Percentiles rank a stretch among this genome's conserved stretches.
Evolutionary conservation across 2,329 filamentous ascomycete genomes (phyloP).

Genomic region (Beauveria sp.): DNA sequence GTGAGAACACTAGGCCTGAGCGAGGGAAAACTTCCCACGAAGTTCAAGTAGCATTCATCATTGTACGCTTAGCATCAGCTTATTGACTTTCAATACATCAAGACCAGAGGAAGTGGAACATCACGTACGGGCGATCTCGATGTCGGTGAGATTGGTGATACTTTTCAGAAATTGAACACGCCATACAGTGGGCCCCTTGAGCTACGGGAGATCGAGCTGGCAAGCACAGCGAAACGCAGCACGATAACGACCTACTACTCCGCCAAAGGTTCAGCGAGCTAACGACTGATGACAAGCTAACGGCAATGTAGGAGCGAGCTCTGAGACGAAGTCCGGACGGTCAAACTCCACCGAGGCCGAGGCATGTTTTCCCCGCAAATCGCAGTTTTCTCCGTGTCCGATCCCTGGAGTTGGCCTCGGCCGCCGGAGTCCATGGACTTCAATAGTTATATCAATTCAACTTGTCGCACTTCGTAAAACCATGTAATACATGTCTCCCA

Average conservation of each 20-base stretch:
- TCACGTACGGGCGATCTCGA: too few relatives aligned
- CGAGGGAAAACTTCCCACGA: neutral
- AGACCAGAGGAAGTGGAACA: too few relatives aligned
- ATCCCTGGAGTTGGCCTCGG: slow-evolving; percentile 3
- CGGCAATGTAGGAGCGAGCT: neutral
- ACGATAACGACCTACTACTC: neutral
- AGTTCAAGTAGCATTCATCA: neutral
- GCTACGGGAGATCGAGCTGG: neutral
- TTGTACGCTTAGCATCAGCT: neutral
- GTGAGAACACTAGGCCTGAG: too few relatives aligned
- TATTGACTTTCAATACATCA: neutral
- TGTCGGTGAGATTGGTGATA: neutral
- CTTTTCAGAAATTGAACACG: neutral
- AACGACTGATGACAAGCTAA: neutral
- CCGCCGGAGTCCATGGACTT: neutral
- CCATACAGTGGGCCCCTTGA: neutral
- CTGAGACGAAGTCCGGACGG: neutral
- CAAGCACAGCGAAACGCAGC: neutral
- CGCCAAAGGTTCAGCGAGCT: neutral
- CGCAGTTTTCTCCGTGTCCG: slow-evolving; percentile 19
- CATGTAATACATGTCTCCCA: neutral
- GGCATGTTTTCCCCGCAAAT: slow-evolving; percentile 19
- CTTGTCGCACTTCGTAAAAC: neutral
- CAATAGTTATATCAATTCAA: neutral
- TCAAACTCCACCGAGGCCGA: slow-evolving; percentile 17